A percentile compares a stretch with the other conserved stretches of the same genome.
These are phyloP conservation scores for Hypomontagnella monticulosa DNA, from an alignment of 495 filamentous ascomycete species.

Conservation along the genomic window DNA sequence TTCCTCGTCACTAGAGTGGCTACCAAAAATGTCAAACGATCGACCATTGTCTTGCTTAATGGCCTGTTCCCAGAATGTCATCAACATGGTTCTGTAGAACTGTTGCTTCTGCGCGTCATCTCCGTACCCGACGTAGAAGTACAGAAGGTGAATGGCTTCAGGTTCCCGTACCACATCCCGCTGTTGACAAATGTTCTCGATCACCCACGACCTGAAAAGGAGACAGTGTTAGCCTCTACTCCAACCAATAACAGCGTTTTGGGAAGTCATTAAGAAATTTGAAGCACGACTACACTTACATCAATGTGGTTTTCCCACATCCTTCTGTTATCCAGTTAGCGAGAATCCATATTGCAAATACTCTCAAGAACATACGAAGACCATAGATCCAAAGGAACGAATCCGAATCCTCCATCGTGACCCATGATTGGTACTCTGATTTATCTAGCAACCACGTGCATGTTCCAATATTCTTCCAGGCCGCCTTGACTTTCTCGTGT, in stretches of 20 bases:
- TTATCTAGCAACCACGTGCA: slow-evolving; percentile 5
- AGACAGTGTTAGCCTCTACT: neutral
- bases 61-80: slow-evolving; percentile 9
- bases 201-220: neutral
- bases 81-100: slow-evolving; percentile 9
- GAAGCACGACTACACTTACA: neutral
- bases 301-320: slow-evolving; percentile 11
- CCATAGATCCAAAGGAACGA: slow-evolving; percentile 11
- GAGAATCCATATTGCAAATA: neutral
- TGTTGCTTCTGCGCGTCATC: neutral
- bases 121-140: slow-evolving; percentile 9
- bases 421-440: neutral
- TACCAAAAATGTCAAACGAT: neutral
- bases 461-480: slow-evolving; percentile 7
- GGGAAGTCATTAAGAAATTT: neutral
- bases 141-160: neutral
- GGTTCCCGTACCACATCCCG: neutral
- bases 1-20: neutral
- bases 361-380: neutral
- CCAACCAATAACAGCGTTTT: no score
- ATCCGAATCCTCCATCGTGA: neutral
- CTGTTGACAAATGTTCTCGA: neutral
- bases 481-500: neutral
- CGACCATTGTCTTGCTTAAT: neutral
- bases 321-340: neutral